Evolutionary conservation across 2,329 filamentous ascomycete genomes (phyloP).

Genomic region (Xylaria sp.): DNA sequence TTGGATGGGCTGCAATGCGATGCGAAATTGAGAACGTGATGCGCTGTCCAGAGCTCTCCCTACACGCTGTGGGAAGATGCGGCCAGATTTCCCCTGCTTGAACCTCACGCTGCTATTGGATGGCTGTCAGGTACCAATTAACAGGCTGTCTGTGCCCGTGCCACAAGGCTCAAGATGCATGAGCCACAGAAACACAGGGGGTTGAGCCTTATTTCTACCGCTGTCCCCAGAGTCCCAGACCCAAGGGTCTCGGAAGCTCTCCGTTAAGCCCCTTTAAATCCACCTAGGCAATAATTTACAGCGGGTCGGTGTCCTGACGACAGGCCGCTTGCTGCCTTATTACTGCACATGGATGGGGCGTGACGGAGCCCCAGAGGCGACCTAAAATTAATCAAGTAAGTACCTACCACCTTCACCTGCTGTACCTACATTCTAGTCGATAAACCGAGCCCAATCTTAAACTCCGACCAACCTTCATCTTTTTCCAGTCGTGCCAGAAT

Average conservation of each 20-base stretch:
- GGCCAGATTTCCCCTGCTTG: conserved; percentile 41
- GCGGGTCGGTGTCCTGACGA: conserved; percentile 10
- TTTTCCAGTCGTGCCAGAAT: conserved; percentile 26
- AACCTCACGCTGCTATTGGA: not conserved
- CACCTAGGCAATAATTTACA: conserved; percentile 8
- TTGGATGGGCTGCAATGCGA: conserved; percentile 7
- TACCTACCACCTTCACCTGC: not conserved
- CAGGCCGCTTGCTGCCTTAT: conserved; percentile 10
- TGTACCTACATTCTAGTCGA: not conserved
- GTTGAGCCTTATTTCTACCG: conserved; percentile 19
- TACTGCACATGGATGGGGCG: conserved; percentile 8
- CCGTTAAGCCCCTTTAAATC: conserved; percentile 7
- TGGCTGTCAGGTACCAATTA: conserved; percentile 4
- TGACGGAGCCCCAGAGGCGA: not conserved
- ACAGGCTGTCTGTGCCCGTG: conserved; percentile 1
- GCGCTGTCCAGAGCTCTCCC: conserved; percentile 33
- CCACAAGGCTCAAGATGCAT: conserved; percentile 14
- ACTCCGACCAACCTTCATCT: conserved; percentile 24
- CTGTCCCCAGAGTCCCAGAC: conserved; percentile 9
- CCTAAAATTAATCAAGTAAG: conserved; percentile 9
- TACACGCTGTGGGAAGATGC: conserved; percentile 31
- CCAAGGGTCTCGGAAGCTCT: not conserved
- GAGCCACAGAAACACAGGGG: conserved; percentile 16
- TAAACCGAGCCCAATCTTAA: conserved; percentile 29
- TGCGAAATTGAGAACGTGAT: conserved; percentile 27